These are phyloP conservation scores for Telopea speciosissima DNA, from an alignment of 177 flowering plant genomes.

Conservation along the genomic window DNA sequence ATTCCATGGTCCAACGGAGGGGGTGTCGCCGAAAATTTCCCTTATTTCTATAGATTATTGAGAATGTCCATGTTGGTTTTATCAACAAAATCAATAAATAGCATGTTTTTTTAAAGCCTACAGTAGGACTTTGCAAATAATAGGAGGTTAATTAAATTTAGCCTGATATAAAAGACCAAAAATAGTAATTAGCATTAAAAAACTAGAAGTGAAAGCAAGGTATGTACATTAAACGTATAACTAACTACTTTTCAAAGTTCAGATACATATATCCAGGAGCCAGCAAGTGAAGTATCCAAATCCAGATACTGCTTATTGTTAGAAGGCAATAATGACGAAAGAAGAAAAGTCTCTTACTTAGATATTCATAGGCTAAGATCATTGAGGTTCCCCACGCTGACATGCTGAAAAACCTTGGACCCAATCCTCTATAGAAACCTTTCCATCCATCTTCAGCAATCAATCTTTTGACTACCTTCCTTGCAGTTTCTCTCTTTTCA, in stretches of 20 bases:
- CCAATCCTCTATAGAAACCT: conserved; percentile 88
- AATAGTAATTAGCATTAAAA: background rate
- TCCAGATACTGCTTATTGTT: background rate
- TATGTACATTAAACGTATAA: background rate
- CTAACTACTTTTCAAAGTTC: background rate
- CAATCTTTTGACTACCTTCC: conserved; percentile 59
- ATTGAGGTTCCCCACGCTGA: conserved; percentile 99
- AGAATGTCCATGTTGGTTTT: background rate
- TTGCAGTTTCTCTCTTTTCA: conserved; percentile 49
- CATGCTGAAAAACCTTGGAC: conserved; percentile 96
- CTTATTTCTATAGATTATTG: too few relatives aligned
- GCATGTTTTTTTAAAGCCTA: background rate
- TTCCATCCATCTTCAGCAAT: conserved; percentile 84
- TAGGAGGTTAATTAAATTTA: too few relatives aligned
- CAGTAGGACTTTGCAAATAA: background rate
- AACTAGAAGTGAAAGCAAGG: background rate
- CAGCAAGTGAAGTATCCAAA: too few relatives aligned
- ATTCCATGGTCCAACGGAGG: too few relatives aligned
- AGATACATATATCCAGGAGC: background rate
- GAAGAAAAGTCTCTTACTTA: conserved; percentile 49
- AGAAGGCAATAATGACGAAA: conserved; percentile 4
- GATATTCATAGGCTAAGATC: conserved; percentile 88
- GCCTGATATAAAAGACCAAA: background rate
- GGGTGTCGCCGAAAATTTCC: too few relatives aligned
- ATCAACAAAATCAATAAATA: background rate